Base-by-base conservation (phyloP, 2,329 filamentous ascomycete species). In the Apiospora phragmitis region DNA sequence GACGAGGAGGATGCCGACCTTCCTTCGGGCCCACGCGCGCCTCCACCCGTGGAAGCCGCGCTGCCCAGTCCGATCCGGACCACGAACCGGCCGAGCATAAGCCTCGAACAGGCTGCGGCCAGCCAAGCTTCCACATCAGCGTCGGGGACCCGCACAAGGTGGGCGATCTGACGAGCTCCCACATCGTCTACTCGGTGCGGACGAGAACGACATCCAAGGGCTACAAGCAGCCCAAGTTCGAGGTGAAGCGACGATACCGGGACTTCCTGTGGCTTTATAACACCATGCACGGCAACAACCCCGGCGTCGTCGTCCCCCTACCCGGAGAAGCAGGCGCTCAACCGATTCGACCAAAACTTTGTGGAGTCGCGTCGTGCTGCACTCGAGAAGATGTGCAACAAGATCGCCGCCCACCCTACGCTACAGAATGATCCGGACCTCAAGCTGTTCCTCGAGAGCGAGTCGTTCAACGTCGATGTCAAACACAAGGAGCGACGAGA, bases 181-280 rank as follows among this genome's bases (percentile, higher is more conserved):
- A 99, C 81, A 99, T 97, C 74, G 96, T 98, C 66, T 99, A 99
- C 83, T 94, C 94, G 77, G 96, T 99, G 74, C 89, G 93, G 77
- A 99, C 96, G 71, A 96, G 93, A 93, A 99, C 96, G 16, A 93
- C 94, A 0, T 98, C 95, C 47, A 98, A 98, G 84, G 96, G 94
- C 68, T 99, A 98, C 82, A 93, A 93, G 79, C 93, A 95, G 77
- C 87, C 93, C 68, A 95, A 97, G 78, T 98, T 99, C 78, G 92
- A 94, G 70, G 96, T 99, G 75, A 97, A 94, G 78, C 89, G 96
- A 76, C 90, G 96, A 78, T 99, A 98, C 82, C 92, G 95, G 71
- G 96, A 99, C 83, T 99, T 99, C 81, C 85, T 99, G 69, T 99
- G 96, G 96, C 90, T 99, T 38, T 99, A 99, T 82, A 98, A 92